Evolutionary conservation across 2,329 filamentous ascomycete species (phyloP).

Genomic region (Fusarium bactridioides): DNA sequence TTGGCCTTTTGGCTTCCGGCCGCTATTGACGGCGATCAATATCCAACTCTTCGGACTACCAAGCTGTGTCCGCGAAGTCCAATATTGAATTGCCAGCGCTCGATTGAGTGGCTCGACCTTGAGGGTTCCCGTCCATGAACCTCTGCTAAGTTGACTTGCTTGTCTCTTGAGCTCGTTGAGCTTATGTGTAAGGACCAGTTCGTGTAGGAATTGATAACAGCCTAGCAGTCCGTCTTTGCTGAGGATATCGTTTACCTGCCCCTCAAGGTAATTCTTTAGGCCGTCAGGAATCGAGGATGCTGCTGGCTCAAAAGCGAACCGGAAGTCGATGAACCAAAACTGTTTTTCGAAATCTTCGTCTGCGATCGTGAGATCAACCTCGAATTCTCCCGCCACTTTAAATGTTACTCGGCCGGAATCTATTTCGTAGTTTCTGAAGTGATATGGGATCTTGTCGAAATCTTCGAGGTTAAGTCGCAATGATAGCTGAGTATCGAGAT

Average conservation of each 20-base stretch:
- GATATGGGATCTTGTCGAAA: conserved; percentile 74
- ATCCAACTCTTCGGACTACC: conserved; percentile 85
- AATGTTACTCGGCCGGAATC: conserved; percentile 91
- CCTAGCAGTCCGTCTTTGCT: conserved; percentile 74
- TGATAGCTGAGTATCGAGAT: conserved; percentile 84
- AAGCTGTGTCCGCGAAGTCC: conserved; percentile 66
- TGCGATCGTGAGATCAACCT: conserved; percentile 90
- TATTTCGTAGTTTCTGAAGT: conserved; percentile 81
- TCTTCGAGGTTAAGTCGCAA: conserved; percentile 88
- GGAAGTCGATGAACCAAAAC: conserved; percentile 93
- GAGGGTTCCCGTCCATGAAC: conserved; percentile 80
- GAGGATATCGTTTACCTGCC: conserved; percentile 75
- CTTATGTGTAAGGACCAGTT: conserved; percentile 89
- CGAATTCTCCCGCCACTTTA: conserved; percentile 82
- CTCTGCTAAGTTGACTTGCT: conserved; percentile 72
- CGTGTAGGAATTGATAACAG: conserved; percentile 87
- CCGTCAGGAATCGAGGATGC: conserved; percentile 67
- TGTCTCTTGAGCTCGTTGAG: conserved; percentile 83
- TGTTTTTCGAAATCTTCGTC: conserved; percentile 84
- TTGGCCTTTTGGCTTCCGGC: conserved; percentile 55
- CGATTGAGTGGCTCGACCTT: conserved; percentile 82
- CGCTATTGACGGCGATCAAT: conserved; percentile 81
- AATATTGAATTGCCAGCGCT: conserved; percentile 89
- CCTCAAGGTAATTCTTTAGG: conserved; percentile 73
- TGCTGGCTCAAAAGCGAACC: conserved; percentile 80